phyloP scores from a whole-genome alignment of 2,329 filamentous ascomycete genomes.

The Epichloe sylvatica region DNA sequence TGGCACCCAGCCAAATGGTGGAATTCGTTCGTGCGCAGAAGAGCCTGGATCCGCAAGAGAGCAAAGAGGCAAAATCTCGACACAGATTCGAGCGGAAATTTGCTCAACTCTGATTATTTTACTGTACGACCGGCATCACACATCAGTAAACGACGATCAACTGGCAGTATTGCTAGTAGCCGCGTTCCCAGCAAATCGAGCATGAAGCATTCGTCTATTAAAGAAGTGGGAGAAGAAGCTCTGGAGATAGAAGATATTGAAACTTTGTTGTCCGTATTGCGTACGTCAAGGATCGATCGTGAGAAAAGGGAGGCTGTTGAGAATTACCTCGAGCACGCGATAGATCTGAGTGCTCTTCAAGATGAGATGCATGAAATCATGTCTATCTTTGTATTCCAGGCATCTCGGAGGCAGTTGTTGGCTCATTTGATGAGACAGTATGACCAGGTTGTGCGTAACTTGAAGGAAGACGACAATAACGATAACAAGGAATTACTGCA shows the following conservation, averaged over 20 bases:
- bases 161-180: slow-evolving; percentile 20
- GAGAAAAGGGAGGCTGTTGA: slow-evolving; percentile 79
- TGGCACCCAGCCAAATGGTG: slow-evolving; percentile 93
- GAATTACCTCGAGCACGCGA: slow-evolving; percentile 65
- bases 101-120: slow-evolving; percentile 68
- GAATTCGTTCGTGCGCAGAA: slow-evolving; percentile 82
- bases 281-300: slow-evolving; percentile 63
- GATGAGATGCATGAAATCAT: slow-evolving; percentile 74
- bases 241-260: slow-evolving; percentile 48
- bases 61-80: slow-evolving; percentile 42
- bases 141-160: slow-evolving; percentile 13
- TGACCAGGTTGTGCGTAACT: slow-evolving; percentile 25
- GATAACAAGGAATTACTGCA: slow-evolving; percentile 18
- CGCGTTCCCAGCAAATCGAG: slow-evolving; percentile 23
- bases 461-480: slow-evolving; percentile 26
- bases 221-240: slow-evolving; percentile 41
- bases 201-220: slow-evolving; percentile 21
- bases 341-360: slow-evolving; percentile 63
- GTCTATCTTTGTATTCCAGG: slow-evolving; percentile 78
- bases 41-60: slow-evolving; percentile 76
- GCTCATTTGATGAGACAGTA: slow-evolving; percentile 50
- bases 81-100: slow-evolving; percentile 41
- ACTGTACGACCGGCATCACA: slow-evolving; percentile 48
- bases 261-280: slow-evolving; percentile 54
- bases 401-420: slow-evolving; percentile 65